Evolutionary conservation across 192 early-diverging fungal genomes (phyloP), one percentile per base, ranked within the genome.

Genomic region (Dispira parvispora): DNA sequence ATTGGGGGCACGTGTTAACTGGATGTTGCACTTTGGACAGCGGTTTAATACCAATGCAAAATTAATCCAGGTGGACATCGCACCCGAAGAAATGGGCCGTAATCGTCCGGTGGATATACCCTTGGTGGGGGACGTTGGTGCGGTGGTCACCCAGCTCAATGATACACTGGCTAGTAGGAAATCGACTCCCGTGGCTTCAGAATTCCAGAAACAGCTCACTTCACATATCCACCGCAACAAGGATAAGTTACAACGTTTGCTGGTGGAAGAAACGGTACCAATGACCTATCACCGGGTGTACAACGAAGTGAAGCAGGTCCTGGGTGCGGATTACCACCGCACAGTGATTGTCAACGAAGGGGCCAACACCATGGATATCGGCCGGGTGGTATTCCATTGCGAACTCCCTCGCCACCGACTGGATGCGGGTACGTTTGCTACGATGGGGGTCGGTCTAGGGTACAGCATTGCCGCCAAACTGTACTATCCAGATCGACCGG

Each of bases 301-400:
- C 53, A 73, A 64, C 32, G 85, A 82, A 60, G 85, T 88, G 64
- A 82, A 84, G 68, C 61, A 66, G 44, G 61, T 62, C 18, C 72
- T 88, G 58, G 82, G 82, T 0, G 6, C 42, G 25, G 66, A 71
- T 12, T 65, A 68, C 62, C 42, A 16, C 11, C 66, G 71, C 32
- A 67, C 83, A 2, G 76, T 87, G 18, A 69, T 85, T 63, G 76
- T 87, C 2, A 82, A 80, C 63, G 86, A 88, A 68, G 86, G 86
- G 55, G 84, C 84, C 18, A 87, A 87, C 64, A 85, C 86, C 0
- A 87, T 88, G 86, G 86, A 88, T 63, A 87, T 88, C 73, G 86
- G 77, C 4, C 76, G 86, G 45, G 80, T 80, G 0, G 76, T 83
- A 56, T 87, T 79, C 71, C 85, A 84, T 65, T 73, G 84, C 11